Conservation (phyloP, 2,329 filamentous ascomycete genomes). For the Ophiostoma perfectum region DNA sequence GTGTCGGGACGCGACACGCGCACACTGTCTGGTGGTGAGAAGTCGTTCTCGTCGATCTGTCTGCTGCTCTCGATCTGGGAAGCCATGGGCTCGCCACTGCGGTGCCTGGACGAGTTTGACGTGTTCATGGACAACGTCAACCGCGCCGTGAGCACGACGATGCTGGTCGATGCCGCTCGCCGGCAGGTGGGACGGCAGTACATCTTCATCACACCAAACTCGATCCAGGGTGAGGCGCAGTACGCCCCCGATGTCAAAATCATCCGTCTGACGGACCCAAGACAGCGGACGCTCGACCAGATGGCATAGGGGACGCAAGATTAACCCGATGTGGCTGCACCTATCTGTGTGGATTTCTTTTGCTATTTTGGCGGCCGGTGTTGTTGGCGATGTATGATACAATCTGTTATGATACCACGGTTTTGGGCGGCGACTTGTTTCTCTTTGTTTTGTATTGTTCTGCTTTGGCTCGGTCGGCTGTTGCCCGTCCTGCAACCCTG, state of each 20-base stretch:
- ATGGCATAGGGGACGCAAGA: background rate
- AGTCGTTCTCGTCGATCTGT: conserved; percentile 96
- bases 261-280: conserved; percentile 62
- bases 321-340: background rate
- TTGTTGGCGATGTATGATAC: background rate
- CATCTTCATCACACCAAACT: conserved; percentile 92
- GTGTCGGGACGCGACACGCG: conserved; percentile 75
- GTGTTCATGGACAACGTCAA: conserved; percentile 99
- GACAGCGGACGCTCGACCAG: conserved; percentile 44
- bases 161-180: conserved; percentile 82
- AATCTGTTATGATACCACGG: too few species aligned
- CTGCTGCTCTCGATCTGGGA: conserved; percentile 92
- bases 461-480: too few species aligned
- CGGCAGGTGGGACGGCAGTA: conserved; percentile 87
- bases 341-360: background rate
- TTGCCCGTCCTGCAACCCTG: background rate
- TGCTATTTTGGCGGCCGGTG: background rate
- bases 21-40: conserved; percentile 91
- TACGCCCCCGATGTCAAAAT: conserved; percentile 69
- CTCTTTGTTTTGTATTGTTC: too few species aligned
- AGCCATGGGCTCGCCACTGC: conserved; percentile 91
- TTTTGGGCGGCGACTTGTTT: too few species aligned
- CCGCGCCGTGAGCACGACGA: conserved; percentile 82
- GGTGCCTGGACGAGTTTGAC: conserved; percentile 96
- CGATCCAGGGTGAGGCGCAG: conserved; percentile 57